Evolutionary conservation across 2,329 filamentous ascomycete species (phyloP), one percentile per base, ranked within the genome.

Genomic region (Diaporthe batatas): DNA sequence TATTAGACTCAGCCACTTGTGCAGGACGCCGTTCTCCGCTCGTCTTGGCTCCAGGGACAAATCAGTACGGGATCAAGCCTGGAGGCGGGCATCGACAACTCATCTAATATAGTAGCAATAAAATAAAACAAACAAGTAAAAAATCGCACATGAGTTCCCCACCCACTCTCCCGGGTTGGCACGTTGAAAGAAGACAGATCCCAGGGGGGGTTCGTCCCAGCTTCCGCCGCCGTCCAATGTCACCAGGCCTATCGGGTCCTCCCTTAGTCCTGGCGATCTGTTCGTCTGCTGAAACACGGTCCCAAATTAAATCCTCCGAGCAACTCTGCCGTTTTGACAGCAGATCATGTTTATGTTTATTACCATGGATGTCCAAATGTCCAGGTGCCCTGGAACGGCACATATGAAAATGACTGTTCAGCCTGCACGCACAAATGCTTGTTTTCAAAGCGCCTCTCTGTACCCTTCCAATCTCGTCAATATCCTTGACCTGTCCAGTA

Each of bases 271-370:
- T 14, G 47, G 32, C 47, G 47, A 67, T 67, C 62, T 53, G 32
- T 39, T 67, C 44, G 62, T 67, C 25, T 67, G 62, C 32, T 67
- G 62, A 67, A 67, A 67, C 62, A 67, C 16, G 7, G 18, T n/a
- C 7, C 47, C 21, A 51, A 29, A 53, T 39, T 39, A 67, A 65
- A 67, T 18, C 62, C 47, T 67, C 62, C 62, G 62, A 67, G 32
- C 62, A 25, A 67, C 29, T 36, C 42, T 36, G 6, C 59, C 44
- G 32, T 4, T 36, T 29, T 67, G 62, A 67, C 62, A 67, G 62
- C 62, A 29, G 62, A 36, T 67, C 2, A 21, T 36, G 32, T 53
- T 67, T 53, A 25, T 42, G 29, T 67, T 53, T 53, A 51, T 51
- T 51, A 34, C 42, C 18, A 18, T 10, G 58, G 59, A 29, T 49